phyloP scores from a whole-genome alignment of 2,329 filamentous ascomycete species.

The Phialophora verrucosa region DNA sequence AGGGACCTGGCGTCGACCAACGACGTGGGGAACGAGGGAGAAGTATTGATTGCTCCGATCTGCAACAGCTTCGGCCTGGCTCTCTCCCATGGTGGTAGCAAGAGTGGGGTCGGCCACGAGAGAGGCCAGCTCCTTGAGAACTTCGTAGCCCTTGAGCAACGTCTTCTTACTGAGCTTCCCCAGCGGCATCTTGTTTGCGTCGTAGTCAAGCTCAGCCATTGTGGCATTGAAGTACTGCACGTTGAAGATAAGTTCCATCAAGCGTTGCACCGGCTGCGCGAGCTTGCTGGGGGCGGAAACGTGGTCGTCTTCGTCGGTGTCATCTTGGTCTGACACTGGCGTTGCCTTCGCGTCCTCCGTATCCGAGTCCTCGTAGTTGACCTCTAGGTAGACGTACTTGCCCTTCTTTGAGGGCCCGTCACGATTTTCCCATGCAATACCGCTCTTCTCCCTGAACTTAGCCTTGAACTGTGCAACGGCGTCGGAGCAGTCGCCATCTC shows the following conservation, averaged over 20 bases:
- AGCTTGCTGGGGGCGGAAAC: slow-evolving; percentile 59
- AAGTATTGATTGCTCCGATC: slow-evolving; percentile 78
- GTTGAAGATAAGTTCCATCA: slow-evolving; percentile 87
- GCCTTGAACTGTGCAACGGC: slow-evolving; percentile 57
- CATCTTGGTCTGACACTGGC: slow-evolving; percentile 36
- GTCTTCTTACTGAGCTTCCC: slow-evolving; percentile 83
- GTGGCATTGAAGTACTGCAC: slow-evolving; percentile 69
- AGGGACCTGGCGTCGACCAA: slow-evolving; percentile 65
- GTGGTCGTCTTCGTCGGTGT: slow-evolving; percentile 35
- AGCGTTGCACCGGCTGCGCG: slow-evolving; percentile 63
- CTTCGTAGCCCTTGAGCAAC: slow-evolving; percentile 74
- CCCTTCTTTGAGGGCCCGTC: slow-evolving; percentile 56
- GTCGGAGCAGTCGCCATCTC: slow-evolving; percentile 45
- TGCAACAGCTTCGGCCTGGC: slow-evolving; percentile 57
- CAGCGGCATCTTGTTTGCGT: slow-evolving; percentile 73
- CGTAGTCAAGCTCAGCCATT: slow-evolving; percentile 52
- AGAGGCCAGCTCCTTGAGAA: slow-evolving; percentile 74
- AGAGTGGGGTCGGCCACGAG: slow-evolving; percentile 63
- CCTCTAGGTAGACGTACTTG: slow-evolving; percentile 82
- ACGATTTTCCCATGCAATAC: slow-evolving; percentile 58
- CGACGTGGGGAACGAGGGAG: slow-evolving; percentile 79
- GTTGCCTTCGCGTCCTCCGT: slow-evolving; percentile 50
- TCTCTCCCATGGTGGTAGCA: slow-evolving; percentile 49
- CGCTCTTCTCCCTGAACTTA: slow-evolving; percentile 65
- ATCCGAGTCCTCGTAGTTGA: slow-evolving; percentile 74